Conservation (phyloP, 1,284 basidiomycete genomes). For the Volvariella volvacea region DNA sequence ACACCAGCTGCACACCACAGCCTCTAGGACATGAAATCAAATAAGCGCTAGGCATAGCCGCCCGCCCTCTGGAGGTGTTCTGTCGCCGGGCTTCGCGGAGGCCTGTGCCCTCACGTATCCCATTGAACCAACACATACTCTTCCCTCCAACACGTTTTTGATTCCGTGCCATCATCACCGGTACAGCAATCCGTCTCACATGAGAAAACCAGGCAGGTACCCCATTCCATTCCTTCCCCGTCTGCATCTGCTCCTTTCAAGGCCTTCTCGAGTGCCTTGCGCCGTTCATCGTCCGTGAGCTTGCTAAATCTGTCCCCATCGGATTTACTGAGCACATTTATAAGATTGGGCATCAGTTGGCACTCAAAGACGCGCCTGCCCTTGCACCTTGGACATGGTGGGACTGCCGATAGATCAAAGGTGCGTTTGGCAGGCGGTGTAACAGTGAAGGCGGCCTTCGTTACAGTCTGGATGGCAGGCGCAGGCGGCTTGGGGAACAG, state of each 20-base stretch:
- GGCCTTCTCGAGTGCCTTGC: conserved; percentile 44
- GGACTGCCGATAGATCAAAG: conserved; percentile 41
- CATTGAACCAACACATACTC: conserved; percentile 71
- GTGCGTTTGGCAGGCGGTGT: conserved; percentile 38
- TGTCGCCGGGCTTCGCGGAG: no score
- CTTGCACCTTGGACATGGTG: conserved; percentile 55
- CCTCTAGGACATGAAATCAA: no score
- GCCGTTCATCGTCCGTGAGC: conserved; percentile 52
- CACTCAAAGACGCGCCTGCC: conserved; percentile 70
- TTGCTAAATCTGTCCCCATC: conserved; percentile 21
- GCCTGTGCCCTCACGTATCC: conserved; percentile 35
- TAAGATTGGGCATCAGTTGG: conserved; percentile 83
- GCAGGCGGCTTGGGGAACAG: conserved; percentile 57
- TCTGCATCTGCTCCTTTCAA: conserved; percentile 37
- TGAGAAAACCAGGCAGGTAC: conserved; percentile 75
- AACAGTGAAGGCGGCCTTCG: conserved; percentile 53
- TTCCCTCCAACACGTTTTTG: conserved; percentile 60
- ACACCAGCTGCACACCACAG: no score
- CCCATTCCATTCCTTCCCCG: conserved; percentile 73
- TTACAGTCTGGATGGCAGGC: conserved; percentile 37
- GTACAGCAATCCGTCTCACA: conserved; percentile 68
- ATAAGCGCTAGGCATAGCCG: no score
- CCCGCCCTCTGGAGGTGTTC: no score
- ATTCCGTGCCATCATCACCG: conserved; percentile 30
- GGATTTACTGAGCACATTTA: conserved; percentile 53